These are phyloP conservation scores for Coniferiporia sulphurascens DNA, from an alignment of 1,284 basidiomycete species.

Conservation along the genomic window DNA sequence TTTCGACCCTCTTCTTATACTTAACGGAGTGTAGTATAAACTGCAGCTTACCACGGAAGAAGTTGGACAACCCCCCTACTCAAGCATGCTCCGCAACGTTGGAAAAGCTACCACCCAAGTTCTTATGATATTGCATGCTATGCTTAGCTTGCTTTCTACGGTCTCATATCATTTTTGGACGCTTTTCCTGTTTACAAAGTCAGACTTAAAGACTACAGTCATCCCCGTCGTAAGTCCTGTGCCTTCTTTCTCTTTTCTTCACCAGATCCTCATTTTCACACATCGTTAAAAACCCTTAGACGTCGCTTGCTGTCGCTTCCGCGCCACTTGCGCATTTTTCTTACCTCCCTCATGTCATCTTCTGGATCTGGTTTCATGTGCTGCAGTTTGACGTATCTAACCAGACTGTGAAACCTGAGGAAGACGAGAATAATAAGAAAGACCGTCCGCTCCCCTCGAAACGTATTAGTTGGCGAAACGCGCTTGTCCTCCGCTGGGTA, in stretches of 20 bases:
- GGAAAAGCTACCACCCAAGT: no score
- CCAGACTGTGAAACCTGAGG: conserved; percentile 35
- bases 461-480: conserved; percentile 32
- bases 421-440: conserved; percentile 40
- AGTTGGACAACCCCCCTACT: no score
- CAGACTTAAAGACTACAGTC: conserved; percentile 37
- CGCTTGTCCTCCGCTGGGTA: conserved; percentile 32
- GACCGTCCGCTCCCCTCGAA: conserved; percentile 41
- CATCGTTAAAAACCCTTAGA: conserved; percentile 23
- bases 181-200: conserved; percentile 37
- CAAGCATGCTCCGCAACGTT: no score
- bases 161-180: conserved; percentile 27
- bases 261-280: background rate
- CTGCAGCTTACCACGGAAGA: no score
- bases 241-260: background rate
- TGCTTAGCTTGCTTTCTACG: conserved; percentile 1
- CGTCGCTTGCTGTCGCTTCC: conserved; percentile 31
- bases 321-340: conserved; percentile 25
- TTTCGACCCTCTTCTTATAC: no score
- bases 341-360: conserved; percentile 26
- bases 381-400: conserved; percentile 41
- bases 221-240: conserved; percentile 32
- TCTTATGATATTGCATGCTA: background rate
- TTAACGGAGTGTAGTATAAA: no score
- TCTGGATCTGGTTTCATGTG: conserved; percentile 41